Percentiles rank a stretch among this genome's conserved stretches.
These are phyloP conservation scores for Schoenoplectus tabernaemontani DNA, from an alignment of 202 grass and related monocot species.

Conservation along the genomic window DNA sequence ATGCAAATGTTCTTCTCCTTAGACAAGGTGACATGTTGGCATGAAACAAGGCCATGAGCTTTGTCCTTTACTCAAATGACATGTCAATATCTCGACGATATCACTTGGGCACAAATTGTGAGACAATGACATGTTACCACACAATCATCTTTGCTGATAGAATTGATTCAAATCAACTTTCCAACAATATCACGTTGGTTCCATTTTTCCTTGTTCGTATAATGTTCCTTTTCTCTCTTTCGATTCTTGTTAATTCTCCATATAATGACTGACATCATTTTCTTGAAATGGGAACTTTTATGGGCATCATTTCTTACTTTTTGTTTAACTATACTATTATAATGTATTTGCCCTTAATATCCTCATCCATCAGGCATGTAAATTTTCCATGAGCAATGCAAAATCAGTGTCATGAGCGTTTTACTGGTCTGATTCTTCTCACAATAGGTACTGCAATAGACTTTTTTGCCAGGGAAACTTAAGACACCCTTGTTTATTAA, in stretches of 20 bases:
- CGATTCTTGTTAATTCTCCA: not conserved
- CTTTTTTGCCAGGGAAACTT: not conserved
- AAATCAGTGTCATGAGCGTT: not conserved
- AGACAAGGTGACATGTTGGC: slow-evolving; percentile 13
- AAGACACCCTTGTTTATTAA: not conserved
- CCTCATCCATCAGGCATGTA: not conserved
- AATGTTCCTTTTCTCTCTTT: not conserved
- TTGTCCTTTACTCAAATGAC: not conserved
- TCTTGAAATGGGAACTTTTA: not conserved
- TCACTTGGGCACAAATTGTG: not conserved
- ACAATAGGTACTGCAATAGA: not conserved
- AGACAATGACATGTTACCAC: not conserved
- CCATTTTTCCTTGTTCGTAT: not conserved
- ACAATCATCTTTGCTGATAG: not conserved
- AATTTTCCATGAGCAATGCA: not conserved
- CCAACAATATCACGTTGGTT: not conserved
- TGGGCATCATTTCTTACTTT: not conserved
- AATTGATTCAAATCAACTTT: not conserved
- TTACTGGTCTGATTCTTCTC: not conserved
- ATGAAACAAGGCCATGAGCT: slow-evolving; percentile 31
- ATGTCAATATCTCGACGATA: not conserved
- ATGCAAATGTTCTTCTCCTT: slow-evolving; percentile 5
- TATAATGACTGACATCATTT: not conserved
- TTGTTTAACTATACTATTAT: not conserved
- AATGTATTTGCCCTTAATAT: not conserved